Evolutionary conservation across 768 basidiomycete genomes (phyloP), one percentile per base, ranked within the genome.

Genomic region (Rhodotorula diobovata): DNA sequence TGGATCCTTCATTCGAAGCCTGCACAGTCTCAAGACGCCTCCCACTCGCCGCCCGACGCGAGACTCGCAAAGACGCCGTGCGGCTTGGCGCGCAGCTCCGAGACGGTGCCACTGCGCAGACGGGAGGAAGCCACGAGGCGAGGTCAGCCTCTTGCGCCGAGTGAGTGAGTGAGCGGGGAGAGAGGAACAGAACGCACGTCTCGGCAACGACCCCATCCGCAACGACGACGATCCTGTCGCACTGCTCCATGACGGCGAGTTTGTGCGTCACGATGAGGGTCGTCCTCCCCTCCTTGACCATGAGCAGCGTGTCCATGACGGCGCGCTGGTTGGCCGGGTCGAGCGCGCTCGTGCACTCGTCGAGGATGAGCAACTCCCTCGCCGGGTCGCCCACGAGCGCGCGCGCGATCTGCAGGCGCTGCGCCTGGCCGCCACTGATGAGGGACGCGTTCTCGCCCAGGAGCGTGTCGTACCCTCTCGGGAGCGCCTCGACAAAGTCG

Each of bases 201-300:
- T 96, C 93, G 30, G 83, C 88, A 32, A 94, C 84, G 69, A 80
- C 80, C 3, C 94, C 95, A n/a, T 87, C 87, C 28, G 87, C 84
- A 11, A 97, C 80, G 54, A 95, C 88, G 30, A 96, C 74, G 45
- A 97, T 87, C 45, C 91, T 85, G 80, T 97, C 93, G 81, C 95
- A 97, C 86, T 90, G 87, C 79, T 84, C 84, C 94, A 97, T 98
- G 41, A 91, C 87, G 55, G 87, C 85, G 41, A 92, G 80, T 80
- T 95, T 95, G 81, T 98, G 95, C 21, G 94, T 97, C 75, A 97
- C 87, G 85, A 97, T 89, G 73, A 97, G 80, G 66, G 91, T 93
- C 72, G 93, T 95, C 66, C 88, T 83, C 32, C 87, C 86, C n/a
- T 83, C 80, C 81, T 86, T 87, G 67, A 87, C 87, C 39, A 81